Evolutionary conservation across 768 basidiomycete species (phyloP).

Genomic region (Chiua virens): DNA sequence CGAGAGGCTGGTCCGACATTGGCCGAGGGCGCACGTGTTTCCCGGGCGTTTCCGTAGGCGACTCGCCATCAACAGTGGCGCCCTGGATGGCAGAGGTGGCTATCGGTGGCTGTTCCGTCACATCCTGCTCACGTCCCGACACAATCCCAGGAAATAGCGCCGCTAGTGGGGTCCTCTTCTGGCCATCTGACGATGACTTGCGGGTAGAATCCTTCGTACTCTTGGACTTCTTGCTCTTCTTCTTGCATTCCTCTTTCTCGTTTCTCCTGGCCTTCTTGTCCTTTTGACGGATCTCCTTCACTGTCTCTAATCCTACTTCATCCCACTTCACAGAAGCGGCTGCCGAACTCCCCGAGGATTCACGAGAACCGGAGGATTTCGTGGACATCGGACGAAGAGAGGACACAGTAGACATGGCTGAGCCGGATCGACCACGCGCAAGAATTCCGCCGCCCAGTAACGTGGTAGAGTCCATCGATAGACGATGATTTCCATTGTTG

Average conservation of each 20-base stretch:
- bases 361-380: conserved; percentile 39
- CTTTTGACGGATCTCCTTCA: conserved; percentile 45
- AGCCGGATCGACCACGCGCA: conserved; percentile 36
- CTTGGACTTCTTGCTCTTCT: conserved; percentile 30
- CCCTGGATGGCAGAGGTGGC: conserved; percentile 47
- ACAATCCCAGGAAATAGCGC: conserved; percentile 57
- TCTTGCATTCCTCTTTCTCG: conserved; percentile 28
- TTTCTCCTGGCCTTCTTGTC: conserved; percentile 38
- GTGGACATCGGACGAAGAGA: conserved; percentile 50
- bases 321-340: conserved; percentile 50
- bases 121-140: conserved; percentile 18
- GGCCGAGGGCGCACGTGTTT: conserved; percentile 54
- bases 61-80: conserved; percentile 48
- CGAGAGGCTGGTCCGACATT: conserved; percentile 61
- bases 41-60: conserved; percentile 31
- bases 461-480: conserved; percentile 34
- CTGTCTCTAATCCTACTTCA: conserved; percentile 47
- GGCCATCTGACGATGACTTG: conserved; percentile 48
- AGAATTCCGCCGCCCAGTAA: conserved; percentile 32
- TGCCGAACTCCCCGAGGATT: conserved; percentile 42
- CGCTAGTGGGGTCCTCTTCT: conserved; percentile 52
- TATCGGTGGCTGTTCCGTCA: background rate
- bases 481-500: conserved; percentile 11
- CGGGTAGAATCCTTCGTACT: conserved; percentile 37
- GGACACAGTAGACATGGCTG: conserved; percentile 40